phyloP scores from a whole-genome alignment of 495 filamentous ascomycete genomes.

The Podospora tetraspora region DNA sequence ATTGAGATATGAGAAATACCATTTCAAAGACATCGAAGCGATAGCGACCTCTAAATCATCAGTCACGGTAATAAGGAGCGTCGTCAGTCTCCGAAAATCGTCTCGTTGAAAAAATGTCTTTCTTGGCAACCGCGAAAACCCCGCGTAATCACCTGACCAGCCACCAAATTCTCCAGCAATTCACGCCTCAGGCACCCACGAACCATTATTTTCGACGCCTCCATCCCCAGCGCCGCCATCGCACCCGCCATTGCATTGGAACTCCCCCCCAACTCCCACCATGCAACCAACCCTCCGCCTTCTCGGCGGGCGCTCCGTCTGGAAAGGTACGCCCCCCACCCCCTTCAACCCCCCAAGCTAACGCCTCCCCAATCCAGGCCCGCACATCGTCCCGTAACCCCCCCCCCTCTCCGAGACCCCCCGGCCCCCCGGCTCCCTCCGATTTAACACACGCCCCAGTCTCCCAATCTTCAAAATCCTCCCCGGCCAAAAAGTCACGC shows the following conservation, averaged over 20 bases:
- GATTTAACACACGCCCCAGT: constrained; percentile 29
- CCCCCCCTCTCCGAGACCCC: neutral
- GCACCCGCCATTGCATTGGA: neutral
- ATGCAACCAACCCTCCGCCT: neutral
- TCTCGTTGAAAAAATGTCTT: too few relatives aligned
- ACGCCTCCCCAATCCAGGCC: constrained; percentile 43
- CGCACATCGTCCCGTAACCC: constrained; percentile 67
- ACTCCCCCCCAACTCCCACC: neutral
- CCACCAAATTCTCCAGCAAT: neutral
- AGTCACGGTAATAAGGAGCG: too few relatives aligned
- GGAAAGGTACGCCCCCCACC: constrained; percentile 9
- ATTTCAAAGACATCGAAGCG: too few relatives aligned
- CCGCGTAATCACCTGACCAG: neutral
- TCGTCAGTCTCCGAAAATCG: too few relatives aligned
- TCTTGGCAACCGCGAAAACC: neutral
- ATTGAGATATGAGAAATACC: too few relatives aligned
- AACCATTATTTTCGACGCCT: neutral
- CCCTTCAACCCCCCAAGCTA: constrained; percentile 7
- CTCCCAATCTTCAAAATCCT: constrained; percentile 59
- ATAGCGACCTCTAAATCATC: too few relatives aligned
- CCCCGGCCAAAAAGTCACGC: constrained; percentile 57
- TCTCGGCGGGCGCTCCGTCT: constrained; percentile 1
- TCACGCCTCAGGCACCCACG: neutral
- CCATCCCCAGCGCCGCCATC: neutral
- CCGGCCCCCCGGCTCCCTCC: constrained; percentile 44